These are phyloP conservation scores for Malassezia globosa DNA, from an alignment of 1,284 basidiomycete species.

Conservation along the genomic window DNA sequence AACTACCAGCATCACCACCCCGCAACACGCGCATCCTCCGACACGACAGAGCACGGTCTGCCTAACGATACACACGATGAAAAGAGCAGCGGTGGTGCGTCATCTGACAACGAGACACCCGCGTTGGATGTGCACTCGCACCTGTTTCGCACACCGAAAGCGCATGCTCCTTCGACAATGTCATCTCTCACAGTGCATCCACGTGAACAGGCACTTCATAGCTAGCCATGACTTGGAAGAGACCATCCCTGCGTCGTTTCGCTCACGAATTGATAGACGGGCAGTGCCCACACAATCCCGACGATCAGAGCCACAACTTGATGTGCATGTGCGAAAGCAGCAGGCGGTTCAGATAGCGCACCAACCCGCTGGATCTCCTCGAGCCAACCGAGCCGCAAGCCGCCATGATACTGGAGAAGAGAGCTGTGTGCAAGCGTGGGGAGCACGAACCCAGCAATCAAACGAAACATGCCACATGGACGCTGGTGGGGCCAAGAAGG, in stretches of 20 bases:
- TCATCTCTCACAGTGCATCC: no score
- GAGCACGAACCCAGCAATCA: background rate
- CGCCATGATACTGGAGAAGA: background rate
- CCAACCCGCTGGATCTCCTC: background rate
- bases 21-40: no score
- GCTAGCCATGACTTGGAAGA: conserved; percentile 10
- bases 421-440: conserved; percentile 7
- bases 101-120: background rate
- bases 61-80: background rate
- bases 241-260: conserved; percentile 8
- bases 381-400: conserved; percentile 5
- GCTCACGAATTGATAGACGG: conserved; percentile 10
- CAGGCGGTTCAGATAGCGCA: background rate
- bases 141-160: no score
- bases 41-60: no score
- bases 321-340: background rate
- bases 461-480: background rate
- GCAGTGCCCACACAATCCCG: conserved; percentile 13
- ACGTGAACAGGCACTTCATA: conserved; percentile 9
- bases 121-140: background rate
- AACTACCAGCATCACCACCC: no score
- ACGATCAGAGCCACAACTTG: conserved; percentile 13
- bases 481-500: conserved; percentile 1
- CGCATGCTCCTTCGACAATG: no score
- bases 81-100: conserved; percentile 1